Conservation (phyloP, 2,329 filamentous ascomycete species). For the Pseudocercospora cruenta region DNA sequence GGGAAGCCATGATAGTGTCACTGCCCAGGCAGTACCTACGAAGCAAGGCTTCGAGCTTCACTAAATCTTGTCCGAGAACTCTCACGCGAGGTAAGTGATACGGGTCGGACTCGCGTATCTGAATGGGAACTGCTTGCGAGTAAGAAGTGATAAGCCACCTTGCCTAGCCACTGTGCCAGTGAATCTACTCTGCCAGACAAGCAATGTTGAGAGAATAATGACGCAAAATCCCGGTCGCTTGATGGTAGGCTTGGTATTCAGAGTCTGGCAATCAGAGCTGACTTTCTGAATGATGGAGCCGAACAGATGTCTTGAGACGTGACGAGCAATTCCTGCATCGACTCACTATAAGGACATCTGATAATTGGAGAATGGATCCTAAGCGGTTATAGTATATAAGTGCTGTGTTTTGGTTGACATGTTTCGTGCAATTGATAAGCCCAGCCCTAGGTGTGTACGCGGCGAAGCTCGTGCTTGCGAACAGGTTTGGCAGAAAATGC, state of each 20-base stretch:
- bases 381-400: too few species aligned
- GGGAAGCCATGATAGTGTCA: background rate
- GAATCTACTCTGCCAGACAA: too few species aligned
- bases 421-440: too few species aligned
- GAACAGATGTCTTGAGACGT: background rate
- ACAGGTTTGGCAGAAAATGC: background rate
- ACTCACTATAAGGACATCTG: background rate
- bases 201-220: too few species aligned
- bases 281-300: background rate
- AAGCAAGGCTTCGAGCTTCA: background rate
- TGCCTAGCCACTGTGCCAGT: background rate
- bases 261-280: background rate
- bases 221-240: background rate
- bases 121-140: background rate
- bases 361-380: background rate
- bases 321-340: background rate
- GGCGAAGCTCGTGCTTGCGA: too few species aligned
- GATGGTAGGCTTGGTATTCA: background rate
- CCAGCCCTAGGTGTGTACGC: too few species aligned
- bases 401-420: too few species aligned
- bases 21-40: background rate
- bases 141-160: background rate
- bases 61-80: background rate
- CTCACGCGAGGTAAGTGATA: background rate
- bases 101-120: background rate